Base-by-base conservation (phyloP, 2,329 filamentous ascomycete species). In the Alternaria sp. region DNA sequence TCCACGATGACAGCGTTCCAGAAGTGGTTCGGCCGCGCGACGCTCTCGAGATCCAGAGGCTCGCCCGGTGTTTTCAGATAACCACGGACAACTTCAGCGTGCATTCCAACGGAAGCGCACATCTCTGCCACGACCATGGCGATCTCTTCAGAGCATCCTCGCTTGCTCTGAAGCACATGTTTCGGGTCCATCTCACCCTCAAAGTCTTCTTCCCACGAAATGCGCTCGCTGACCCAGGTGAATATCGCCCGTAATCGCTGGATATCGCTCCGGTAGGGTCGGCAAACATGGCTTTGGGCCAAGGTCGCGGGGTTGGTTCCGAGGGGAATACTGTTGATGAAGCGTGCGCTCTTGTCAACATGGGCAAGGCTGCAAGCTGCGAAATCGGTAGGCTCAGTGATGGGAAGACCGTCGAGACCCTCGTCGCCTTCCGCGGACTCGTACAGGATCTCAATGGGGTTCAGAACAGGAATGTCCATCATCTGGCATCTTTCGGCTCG, bases 1-100 rank as follows among this genome's bases (percentile, higher is more conserved):
- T 99, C 95, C 8, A 97, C 88, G 34, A 97, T 81, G 17, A 98
- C 92, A 0, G 92, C 89, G 69, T 99, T 99, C 95, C 95, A 99
- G 88, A 91, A 98, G 79, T 99, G 95, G 72, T 99, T 99, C 0
- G 94, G 85, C 29, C 89, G 87, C n/a, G 92, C 91, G 76, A 94
- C 87, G 57, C 90, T 89, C 61, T 90, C 91, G 41, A 93, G 82
- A 69, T 98, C 93, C 8, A 79, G 53, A 9, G 66, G 63, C 58
- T 98, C 95, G 0, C 94, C 94, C 0, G 95, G 95, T 1, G 86
- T 84, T 76, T 99, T 99, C 55, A 99, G 86, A 72, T 95, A 98
- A 0, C 95, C 95, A 59, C 89, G 87, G 13, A 99, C 87, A 21
- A 96, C 84, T 74, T 98, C 94, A 34, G 91, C 92, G 65, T 92